Percentiles rank a stretch among this genome's conserved stretches.
These are phyloP conservation scores for Beauveria varroae DNA, from an alignment of 2,329 filamentous ascomycete species.

Conservation along the genomic window DNA sequence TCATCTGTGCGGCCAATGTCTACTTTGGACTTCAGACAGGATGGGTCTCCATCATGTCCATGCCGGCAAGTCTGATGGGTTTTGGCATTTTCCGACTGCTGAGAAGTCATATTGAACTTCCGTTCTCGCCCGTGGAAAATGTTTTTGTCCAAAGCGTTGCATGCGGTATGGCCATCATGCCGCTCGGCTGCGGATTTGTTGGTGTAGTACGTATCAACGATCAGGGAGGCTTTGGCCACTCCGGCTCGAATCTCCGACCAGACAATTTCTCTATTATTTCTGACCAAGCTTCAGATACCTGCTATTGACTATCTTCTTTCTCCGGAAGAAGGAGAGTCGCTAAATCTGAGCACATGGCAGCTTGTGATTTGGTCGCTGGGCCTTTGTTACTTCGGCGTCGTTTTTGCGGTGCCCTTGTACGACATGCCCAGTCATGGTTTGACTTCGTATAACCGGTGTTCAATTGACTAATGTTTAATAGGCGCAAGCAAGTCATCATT, in stretches of 20 bases:
- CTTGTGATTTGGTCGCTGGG: slow-evolving; percentile 86
- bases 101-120: slow-evolving; percentile 62
- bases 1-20: slow-evolving; percentile 96
- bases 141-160: slow-evolving; percentile 95
- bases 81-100: slow-evolving; percentile 88
- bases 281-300: slow-evolving; percentile 49
- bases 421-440: slow-evolving; percentile 12
- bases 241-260: neutral
- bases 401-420: slow-evolving; percentile 85
- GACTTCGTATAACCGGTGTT: neutral
- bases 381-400: slow-evolving; percentile 91
- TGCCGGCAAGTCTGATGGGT: slow-evolving; percentile 90
- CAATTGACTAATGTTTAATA: slow-evolving; percentile 17
- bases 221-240: neutral
- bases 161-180: slow-evolving; percentile 93
- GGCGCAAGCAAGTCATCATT: slow-evolving; percentile 83
- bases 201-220: slow-evolving; percentile 56
- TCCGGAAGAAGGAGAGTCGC: slow-evolving; percentile 68
- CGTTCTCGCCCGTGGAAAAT: slow-evolving; percentile 93
- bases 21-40: slow-evolving; percentile 94
- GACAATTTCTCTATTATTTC: neutral
- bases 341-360: slow-evolving; percentile 65
- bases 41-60: slow-evolving; percentile 77
- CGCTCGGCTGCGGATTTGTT: slow-evolving; percentile 89
- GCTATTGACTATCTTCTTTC: slow-evolving; percentile 82